Percentiles rank a stretch among this genome's conserved stretches.
Evolutionary conservation across 192 early-diverging fungal species (phyloP).

Genomic region (Jimgerdemannia flammicorona): DNA sequence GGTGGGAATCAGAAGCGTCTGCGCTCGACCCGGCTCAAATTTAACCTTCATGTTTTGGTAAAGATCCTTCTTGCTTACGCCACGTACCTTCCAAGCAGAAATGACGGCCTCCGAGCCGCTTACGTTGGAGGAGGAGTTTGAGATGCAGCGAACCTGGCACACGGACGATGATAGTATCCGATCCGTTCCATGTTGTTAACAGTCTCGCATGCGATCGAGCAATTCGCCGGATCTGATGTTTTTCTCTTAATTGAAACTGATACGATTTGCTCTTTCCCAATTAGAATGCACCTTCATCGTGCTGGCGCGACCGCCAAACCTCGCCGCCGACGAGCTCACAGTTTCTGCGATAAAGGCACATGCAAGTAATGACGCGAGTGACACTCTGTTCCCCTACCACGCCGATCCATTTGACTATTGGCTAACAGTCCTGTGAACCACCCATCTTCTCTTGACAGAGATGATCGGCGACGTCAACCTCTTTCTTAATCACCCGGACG

Average conservation of each 20-base stretch:
- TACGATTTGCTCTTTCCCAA: too few relatives aligned
- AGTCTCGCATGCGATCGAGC: too few relatives aligned
- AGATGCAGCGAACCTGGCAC: slow-evolving; percentile 90
- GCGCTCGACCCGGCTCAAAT: not conserved
- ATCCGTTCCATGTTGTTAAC: too few relatives aligned
- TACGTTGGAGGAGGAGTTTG: slow-evolving; percentile 89
- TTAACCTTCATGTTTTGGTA: not conserved
- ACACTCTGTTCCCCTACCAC: not conserved
- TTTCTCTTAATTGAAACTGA: too few relatives aligned
- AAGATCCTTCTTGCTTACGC: too few relatives aligned
- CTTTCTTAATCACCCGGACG: slow-evolving; percentile 80
- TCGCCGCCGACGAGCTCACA: slow-evolving; percentile 13
- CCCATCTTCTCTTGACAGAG: slow-evolving; percentile 19
- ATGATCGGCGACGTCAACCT: slow-evolving; percentile 98
- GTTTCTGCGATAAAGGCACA: slow-evolving; percentile 21
- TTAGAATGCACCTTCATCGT: slow-evolving; percentile 75
- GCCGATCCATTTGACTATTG: not conserved
- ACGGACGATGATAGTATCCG: slow-evolving; percentile 69
- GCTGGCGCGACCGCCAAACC: slow-evolving; percentile 19
- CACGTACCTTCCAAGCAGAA: slow-evolving; percentile 41
- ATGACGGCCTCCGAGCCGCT: slow-evolving; percentile 96
- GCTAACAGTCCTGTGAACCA: not conserved
- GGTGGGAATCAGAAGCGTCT: slow-evolving; percentile 33
- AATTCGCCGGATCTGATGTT: too few relatives aligned
- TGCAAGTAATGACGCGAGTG: not conserved